Evolutionary conservation across 1,284 basidiomycete species (phyloP).

Genomic region (Tilletia indica): DNA sequence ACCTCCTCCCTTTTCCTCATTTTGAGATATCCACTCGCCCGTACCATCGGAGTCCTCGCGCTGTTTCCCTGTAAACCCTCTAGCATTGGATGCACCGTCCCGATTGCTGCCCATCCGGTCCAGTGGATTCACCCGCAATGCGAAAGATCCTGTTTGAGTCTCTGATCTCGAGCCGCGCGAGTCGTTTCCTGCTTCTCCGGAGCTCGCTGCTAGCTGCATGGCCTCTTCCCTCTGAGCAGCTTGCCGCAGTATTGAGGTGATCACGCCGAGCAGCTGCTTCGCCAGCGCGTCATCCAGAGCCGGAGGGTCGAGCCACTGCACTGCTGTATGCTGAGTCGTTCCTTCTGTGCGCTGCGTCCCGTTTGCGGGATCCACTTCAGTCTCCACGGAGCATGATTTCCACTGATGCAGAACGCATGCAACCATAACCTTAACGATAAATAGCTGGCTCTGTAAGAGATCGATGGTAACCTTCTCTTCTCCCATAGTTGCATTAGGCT

Average conservation of each 20-base stretch:
- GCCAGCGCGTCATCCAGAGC: constrained; percentile 81
- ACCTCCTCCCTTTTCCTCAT: constrained; percentile 20
- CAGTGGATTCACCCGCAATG: constrained; percentile 8
- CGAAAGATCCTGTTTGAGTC: constrained; percentile 37
- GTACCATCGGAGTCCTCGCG: constrained; percentile 24
- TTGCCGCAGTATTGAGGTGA: constrained; percentile 70
- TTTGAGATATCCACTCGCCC: background rate
- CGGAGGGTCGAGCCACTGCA: constrained; percentile 66
- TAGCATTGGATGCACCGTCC: background rate
- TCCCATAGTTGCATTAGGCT: background rate
- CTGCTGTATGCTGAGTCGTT: background rate
- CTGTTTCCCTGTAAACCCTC: constrained; percentile 22
- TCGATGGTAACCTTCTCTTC: constrained; percentile 41
- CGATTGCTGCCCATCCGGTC: background rate
- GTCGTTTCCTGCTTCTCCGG: constrained; percentile 63
- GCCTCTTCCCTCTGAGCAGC: constrained; percentile 46
- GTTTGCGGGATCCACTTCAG: background rate
- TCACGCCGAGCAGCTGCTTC: constrained; percentile 76
- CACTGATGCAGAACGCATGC: constrained; percentile 75
- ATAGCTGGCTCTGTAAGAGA: constrained; percentile 82
- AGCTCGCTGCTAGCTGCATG: constrained; percentile 11
- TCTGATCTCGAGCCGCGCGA: constrained; percentile 64
- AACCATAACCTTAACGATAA: constrained; percentile 79
- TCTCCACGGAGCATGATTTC: constrained; percentile 56
- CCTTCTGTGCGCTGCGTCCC: background rate